Conservation (phyloP, 2,329 filamentous ascomycete genomes). For the Phialophora macrospora region DNA sequence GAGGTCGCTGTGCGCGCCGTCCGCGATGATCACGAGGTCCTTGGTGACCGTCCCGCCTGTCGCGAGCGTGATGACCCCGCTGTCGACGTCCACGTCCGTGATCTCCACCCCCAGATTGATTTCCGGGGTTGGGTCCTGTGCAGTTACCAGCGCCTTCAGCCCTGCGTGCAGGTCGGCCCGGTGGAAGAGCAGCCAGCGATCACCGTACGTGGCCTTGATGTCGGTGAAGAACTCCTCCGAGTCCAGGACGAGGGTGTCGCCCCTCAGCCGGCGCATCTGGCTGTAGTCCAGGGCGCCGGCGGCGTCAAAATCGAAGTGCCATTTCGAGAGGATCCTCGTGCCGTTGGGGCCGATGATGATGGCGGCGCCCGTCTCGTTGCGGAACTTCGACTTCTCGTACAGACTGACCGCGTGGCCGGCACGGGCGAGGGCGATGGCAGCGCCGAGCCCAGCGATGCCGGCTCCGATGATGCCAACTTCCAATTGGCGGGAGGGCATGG, state of each 20-base stretch:
- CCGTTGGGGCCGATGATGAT: slow-evolving; percentile 43
- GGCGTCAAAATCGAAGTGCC: slow-evolving; percentile 41
- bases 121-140: slow-evolving; percentile 24
- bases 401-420: slow-evolving; percentile 42
- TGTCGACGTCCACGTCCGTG: slow-evolving; percentile 36
- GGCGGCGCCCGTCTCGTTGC: slow-evolving; percentile 42
- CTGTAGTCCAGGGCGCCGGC: slow-evolving; percentile 39
- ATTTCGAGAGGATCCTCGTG: slow-evolving; percentile 36
- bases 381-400: slow-evolving; percentile 43
- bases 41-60: slow-evolving; percentile 38
- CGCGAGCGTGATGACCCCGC: slow-evolving; percentile 35
- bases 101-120: slow-evolving; percentile 39
- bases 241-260: slow-evolving; percentile 35
- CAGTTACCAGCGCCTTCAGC: slow-evolving; percentile 36
- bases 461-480: slow-evolving; percentile 39
- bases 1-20: slow-evolving; percentile 39
- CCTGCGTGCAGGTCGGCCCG: slow-evolving; percentile 42
- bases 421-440: slow-evolving; percentile 43
- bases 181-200: slow-evolving; percentile 39
- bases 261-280: slow-evolving; percentile 33
- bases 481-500: slow-evolving; percentile 17
- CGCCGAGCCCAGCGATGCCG: slow-evolving; percentile 43
- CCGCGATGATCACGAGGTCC: slow-evolving; percentile 44
- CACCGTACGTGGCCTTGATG: slow-evolving; percentile 37
- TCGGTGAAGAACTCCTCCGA: slow-evolving; percentile 34